A percentile compares a stretch with the other conserved stretches of the same genome.
phyloP scores from a whole-genome alignment of 805 yeast genomes.

The Yarrowia porcina region DNA sequence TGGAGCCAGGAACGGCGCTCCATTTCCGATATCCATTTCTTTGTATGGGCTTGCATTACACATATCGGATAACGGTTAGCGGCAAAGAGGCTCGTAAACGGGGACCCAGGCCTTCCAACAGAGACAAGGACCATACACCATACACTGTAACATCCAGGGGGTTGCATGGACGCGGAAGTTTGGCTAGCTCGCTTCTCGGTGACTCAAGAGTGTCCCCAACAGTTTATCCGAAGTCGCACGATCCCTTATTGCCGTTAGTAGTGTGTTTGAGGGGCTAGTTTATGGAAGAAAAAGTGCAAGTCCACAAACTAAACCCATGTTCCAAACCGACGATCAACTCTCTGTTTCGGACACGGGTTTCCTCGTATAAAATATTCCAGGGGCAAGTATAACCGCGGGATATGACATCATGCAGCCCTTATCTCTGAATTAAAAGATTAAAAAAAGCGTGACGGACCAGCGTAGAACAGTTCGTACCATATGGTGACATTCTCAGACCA shows the following conservation, averaged over 20 bases:
- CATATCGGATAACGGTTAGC: neutral
- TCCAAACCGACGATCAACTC: neutral
- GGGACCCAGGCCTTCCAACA: neutral
- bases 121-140: neutral
- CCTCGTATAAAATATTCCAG: neutral
- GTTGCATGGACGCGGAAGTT: neutral
- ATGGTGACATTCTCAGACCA: neutral
- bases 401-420: conserved; percentile 1
- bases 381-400: neutral
- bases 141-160: neutral
- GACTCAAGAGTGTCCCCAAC: too few relatives aligned
- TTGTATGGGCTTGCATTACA: neutral
- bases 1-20: too few relatives aligned
- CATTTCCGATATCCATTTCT: too few relatives aligned
- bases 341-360: neutral
- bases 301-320: too few relatives aligned
- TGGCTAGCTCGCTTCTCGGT: neutral
- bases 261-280: neutral
- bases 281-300: neutral
- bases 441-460: neutral
- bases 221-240: neutral
- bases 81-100: neutral
- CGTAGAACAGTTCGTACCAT: too few relatives aligned
- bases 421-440: neutral
- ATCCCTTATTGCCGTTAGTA: neutral